phyloP scores from a whole-genome alignment of 164 flowering plant species.

The Aristolochia californica region DNA sequence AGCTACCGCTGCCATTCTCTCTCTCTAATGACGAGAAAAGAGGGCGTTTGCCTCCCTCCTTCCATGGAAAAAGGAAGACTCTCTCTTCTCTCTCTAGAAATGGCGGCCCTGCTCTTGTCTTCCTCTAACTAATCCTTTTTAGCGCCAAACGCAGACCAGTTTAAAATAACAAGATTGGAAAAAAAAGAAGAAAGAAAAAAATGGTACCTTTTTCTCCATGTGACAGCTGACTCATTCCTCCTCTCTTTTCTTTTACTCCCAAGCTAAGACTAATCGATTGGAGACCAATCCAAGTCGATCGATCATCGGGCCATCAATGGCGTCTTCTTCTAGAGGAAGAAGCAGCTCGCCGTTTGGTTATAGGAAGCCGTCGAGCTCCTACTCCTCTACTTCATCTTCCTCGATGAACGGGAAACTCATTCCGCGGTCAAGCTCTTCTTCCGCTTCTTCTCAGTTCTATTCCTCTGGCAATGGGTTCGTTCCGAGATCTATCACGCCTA shows the following conservation, averaged over 20 bases:
- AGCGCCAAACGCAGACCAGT: background rate
- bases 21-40: background rate
- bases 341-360: slow-evolving; percentile 83
- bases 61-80: background rate
- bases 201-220: slow-evolving; percentile 2
- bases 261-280: slow-evolving; percentile 3
- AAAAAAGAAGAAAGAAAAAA: background rate
- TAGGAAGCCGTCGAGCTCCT: slow-evolving; percentile 55
- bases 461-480: slow-evolving; percentile 30
- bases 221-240: background rate
- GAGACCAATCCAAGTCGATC: slow-evolving; percentile 11
- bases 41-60: background rate
- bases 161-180: background rate
- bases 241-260: slow-evolving; percentile 5
- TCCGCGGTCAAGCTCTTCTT: slow-evolving; percentile 61
- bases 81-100: slow-evolving; percentile 2
- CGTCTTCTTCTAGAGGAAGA: slow-evolving; percentile 58
- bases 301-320: slow-evolving; percentile 27
- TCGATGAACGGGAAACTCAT: slow-evolving; percentile 48
- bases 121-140: background rate
- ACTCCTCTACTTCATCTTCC: slow-evolving; percentile 60
- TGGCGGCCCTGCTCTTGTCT: background rate
- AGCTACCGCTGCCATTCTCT: background rate
- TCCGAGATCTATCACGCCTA: slow-evolving; percentile 57
- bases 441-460: slow-evolving; percentile 41